These are phyloP conservation scores for Podospora fimiseda DNA, from an alignment of 495 filamentous ascomycete species.

Conservation along the genomic window DNA sequence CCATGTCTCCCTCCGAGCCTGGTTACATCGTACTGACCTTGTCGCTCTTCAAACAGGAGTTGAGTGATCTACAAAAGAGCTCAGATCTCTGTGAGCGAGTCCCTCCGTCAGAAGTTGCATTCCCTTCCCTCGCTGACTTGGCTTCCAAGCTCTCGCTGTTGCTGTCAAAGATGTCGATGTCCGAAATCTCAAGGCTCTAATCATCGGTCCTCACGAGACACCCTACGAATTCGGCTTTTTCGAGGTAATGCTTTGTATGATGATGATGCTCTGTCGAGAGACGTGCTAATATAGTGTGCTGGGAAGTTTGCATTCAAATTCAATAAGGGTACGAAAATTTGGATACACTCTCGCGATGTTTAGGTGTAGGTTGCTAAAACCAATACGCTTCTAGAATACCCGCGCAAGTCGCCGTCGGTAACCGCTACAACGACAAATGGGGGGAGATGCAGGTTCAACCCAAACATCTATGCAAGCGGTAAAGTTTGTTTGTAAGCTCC, in stretches of 20 bases:
- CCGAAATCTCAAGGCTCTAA: slow-evolving; percentile 78
- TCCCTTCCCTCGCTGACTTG: slow-evolving; percentile 2
- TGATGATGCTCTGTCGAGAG: not conserved
- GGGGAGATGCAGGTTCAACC: slow-evolving; percentile 85
- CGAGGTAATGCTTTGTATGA: slow-evolving; percentile 49
- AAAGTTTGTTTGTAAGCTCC: slow-evolving; percentile 80
- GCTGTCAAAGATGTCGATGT: slow-evolving; percentile 81
- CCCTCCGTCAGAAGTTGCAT: not conserved
- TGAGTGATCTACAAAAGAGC: slow-evolving; percentile 73
- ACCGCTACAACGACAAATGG: slow-evolving; percentile 76
- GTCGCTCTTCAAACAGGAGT: slow-evolving; percentile 51
- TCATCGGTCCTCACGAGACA: slow-evolving; percentile 89
- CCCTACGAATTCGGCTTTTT: slow-evolving; percentile 98
- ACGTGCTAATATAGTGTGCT: slow-evolving; percentile 26
- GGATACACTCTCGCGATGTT: not conserved
- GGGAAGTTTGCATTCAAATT: slow-evolving; percentile 64
- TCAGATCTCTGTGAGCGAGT: slow-evolving; percentile 66
- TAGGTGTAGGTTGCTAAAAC: not conserved
- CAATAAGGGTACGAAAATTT: slow-evolving; percentile 47
- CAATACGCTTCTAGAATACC: slow-evolving; percentile 73
- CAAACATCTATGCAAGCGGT: slow-evolving; percentile 88
- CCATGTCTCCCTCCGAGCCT: slow-evolving; percentile 16
- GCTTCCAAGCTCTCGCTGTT: slow-evolving; percentile 66
- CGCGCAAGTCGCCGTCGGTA: slow-evolving; percentile 71
- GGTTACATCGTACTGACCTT: slow-evolving; percentile 34